phyloP scores from a whole-genome alignment of 345 rosid genomes.

The Eucalyptus viminalis region DNA sequence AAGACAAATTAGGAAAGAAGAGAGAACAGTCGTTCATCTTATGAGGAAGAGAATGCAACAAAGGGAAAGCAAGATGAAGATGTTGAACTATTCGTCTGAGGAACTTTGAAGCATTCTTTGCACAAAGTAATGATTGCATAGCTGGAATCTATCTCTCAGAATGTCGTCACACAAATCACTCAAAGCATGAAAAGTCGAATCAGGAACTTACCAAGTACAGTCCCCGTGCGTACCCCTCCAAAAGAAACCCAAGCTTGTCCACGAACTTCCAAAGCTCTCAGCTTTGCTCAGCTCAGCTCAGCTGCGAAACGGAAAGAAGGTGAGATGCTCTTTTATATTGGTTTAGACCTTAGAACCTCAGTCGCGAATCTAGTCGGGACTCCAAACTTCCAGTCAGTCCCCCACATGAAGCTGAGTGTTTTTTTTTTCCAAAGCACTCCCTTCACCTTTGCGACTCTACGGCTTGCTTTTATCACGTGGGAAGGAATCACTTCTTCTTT shows the following conservation, averaged over 20 bases:
- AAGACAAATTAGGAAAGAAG: too few relatives aligned
- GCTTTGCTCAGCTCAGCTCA: neutral
- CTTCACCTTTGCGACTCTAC: too few relatives aligned
- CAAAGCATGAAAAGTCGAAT: neutral
- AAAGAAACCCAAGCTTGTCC: neutral
- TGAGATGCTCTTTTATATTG: neutral
- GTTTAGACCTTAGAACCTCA: neutral
- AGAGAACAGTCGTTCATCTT: neutral
- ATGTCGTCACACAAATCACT: neutral
- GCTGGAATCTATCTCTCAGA: neutral
- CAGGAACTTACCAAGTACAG: neutral
- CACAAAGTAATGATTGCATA: neutral
- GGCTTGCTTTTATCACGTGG: neutral
- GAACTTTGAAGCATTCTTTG: neutral
- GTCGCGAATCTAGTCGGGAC: neutral
- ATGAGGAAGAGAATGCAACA: neutral
- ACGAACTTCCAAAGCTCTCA: neutral
- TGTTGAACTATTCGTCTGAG: neutral
- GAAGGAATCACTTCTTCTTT: neutral
- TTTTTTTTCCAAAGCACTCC: neutral
- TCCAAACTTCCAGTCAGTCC: neutral
- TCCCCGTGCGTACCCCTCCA: neutral
- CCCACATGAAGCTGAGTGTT: neutral
- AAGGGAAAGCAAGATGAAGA: neutral
- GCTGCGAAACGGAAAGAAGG: neutral